Evolutionary conservation across 2,329 filamentous ascomycete species (phyloP).

Genomic region (Neofusicoccum parvum): DNA sequence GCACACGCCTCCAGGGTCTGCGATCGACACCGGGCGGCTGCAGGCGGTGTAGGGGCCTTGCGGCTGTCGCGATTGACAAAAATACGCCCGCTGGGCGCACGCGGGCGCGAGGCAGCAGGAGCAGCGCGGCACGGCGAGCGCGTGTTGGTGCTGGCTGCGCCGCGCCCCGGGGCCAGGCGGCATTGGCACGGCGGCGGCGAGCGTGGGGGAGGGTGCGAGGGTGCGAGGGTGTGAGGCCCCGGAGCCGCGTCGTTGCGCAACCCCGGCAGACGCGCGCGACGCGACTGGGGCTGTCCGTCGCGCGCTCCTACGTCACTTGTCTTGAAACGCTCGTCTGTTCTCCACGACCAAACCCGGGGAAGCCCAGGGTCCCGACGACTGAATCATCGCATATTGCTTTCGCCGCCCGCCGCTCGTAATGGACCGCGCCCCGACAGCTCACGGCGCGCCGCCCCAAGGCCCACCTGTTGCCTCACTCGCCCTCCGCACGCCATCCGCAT

Average conservation of each 20-base stretch:
- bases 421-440: neutral
- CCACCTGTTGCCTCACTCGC: neutral
- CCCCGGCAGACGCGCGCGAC: neutral
- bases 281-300: neutral
- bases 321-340: neutral
- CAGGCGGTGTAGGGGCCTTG: slow-evolving; percentile 8
- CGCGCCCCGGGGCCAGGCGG: too few species aligned
- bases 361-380: neutral
- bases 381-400: neutral
- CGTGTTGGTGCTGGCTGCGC: too few species aligned
- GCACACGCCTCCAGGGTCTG: slow-evolving; percentile 6
- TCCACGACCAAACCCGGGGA: slow-evolving; percentile 10
- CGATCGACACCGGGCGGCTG: neutral
- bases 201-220: too few species aligned
- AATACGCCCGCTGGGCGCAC: neutral
- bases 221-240: too few species aligned
- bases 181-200: too few species aligned
- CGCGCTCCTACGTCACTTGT: neutral
- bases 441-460: neutral
- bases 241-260: too few species aligned
- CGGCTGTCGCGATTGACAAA: slow-evolving; percentile 9
- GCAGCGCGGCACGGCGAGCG: too few species aligned
- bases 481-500: neutral
- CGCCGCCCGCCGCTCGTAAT: neutral
- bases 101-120: too few species aligned